Evolutionary conservation across 257 asterid genomes (phyloP).

Genomic region (Petrea volubilis): DNA sequence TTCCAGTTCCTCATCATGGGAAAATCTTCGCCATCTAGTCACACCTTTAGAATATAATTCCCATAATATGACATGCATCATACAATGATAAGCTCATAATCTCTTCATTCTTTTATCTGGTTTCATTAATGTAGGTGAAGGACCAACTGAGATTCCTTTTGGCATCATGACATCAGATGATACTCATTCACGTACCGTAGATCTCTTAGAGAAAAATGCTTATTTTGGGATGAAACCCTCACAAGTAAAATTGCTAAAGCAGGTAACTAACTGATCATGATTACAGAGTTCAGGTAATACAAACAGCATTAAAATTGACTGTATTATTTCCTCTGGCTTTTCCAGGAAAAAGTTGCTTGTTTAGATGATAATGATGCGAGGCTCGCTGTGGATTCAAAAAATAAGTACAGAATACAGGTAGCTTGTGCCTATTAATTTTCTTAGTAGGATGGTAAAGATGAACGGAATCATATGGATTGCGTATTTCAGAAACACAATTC

Average conservation of each 20-base stretch:
- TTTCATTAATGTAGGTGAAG: conserved; percentile 49
- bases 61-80: not conserved
- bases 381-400: conserved; percentile 81
- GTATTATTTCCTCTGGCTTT: conserved; percentile 18
- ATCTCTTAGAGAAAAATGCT: conserved; percentile 71
- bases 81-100: conserved; percentile 16
- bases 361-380: conserved; percentile 94
- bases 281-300: not conserved
- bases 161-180: conserved; percentile 99
- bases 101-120: conserved; percentile 4
- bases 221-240: conserved; percentile 95
- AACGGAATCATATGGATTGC: not conserved
- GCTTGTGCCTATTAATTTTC: conserved; percentile 15
- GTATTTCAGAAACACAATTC: conserved; percentile 15
- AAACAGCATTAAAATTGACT: conserved; percentile 6
- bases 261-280: conserved; percentile 49
- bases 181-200: conserved; percentile 74
- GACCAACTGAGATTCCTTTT: conserved; percentile 75
- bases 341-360: conserved; percentile 99
- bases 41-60: not conserved
- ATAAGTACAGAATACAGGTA: conserved; percentile 90
- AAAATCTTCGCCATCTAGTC: not conserved
- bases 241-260: conserved; percentile 86
- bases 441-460: conserved; percentile 3
- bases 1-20: conserved; percentile 4